These are phyloP conservation scores for Chlorella sp. DNA, from an alignment of 139 green algal genomes.

Conservation along the genomic window DNA sequence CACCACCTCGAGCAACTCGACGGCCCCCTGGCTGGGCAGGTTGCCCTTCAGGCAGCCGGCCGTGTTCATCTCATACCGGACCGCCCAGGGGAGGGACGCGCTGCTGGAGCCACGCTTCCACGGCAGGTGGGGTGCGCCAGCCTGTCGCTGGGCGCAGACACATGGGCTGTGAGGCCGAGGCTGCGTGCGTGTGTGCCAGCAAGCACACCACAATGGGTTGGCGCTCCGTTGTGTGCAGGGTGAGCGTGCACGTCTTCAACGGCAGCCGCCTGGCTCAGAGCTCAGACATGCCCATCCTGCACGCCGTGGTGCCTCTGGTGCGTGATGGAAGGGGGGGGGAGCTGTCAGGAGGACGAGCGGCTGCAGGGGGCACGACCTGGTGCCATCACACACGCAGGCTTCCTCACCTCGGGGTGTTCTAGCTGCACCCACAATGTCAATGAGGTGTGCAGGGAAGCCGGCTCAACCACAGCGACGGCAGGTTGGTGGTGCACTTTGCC, in stretches of 20 bases:
- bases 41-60: too few species aligned
- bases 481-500: background rate
- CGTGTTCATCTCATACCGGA: background rate
- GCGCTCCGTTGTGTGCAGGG: background rate
- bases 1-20: too few species aligned
- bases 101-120: background rate
- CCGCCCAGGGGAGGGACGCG: background rate
- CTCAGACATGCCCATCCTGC: background rate
- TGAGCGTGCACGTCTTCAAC: background rate
- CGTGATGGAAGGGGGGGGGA: background rate
- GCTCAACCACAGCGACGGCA: background rate
- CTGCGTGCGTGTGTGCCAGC: too few species aligned
- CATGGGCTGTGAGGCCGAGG: too few species aligned
- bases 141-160: too few species aligned
- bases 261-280: background rate
- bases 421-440: too few species aligned
- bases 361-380: too few species aligned
- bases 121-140: background rate
- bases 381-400: background rate
- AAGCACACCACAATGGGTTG: background rate
- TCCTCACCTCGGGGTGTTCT: background rate
- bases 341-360: too few species aligned
- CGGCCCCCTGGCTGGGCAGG: too few species aligned
- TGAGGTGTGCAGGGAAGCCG: background rate
- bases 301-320: background rate